Evolutionary conservation across 495 filamentous ascomycete genomes (phyloP).

Genomic region (Neurospora sublineolata): DNA sequence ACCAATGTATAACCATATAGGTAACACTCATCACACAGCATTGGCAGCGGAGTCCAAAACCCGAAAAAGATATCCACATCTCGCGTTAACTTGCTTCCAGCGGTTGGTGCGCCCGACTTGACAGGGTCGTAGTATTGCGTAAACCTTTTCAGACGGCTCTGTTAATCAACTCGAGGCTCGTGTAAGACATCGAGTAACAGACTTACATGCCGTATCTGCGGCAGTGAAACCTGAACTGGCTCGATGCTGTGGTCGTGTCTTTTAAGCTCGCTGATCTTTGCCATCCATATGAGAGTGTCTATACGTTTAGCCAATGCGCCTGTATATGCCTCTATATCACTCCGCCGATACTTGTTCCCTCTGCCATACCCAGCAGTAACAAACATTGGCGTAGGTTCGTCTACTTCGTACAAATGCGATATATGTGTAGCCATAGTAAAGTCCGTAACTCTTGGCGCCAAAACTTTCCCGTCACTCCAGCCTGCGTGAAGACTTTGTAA

Average conservation of each 20-base stretch:
- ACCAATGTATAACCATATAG: neutral
- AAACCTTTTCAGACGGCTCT: neutral
- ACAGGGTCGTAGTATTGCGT: neutral
- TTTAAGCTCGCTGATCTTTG: neutral
- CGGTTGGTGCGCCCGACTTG: neutral
- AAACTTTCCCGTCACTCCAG: neutral
- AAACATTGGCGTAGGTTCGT: neutral
- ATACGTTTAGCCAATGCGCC: neutral
- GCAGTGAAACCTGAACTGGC: neutral
- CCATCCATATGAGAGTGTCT: neutral
- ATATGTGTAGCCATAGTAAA: neutral
- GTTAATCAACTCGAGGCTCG: neutral
- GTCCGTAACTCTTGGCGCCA: neutral
- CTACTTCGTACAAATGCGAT: neutral
- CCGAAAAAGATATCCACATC: neutral
- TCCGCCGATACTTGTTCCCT: neutral
- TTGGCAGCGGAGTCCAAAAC: neutral
- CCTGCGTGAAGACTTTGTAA: neutral
- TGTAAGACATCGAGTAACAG: neutral
- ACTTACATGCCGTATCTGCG: neutral
- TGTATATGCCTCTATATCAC: neutral
- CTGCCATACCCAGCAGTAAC: neutral
- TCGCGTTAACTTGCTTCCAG: neutral
- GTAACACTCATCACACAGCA: neutral
- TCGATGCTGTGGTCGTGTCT: neutral